Conservation (phyloP, 768 basidiomycete genomes). For the Psilocybe azurescens region DNA sequence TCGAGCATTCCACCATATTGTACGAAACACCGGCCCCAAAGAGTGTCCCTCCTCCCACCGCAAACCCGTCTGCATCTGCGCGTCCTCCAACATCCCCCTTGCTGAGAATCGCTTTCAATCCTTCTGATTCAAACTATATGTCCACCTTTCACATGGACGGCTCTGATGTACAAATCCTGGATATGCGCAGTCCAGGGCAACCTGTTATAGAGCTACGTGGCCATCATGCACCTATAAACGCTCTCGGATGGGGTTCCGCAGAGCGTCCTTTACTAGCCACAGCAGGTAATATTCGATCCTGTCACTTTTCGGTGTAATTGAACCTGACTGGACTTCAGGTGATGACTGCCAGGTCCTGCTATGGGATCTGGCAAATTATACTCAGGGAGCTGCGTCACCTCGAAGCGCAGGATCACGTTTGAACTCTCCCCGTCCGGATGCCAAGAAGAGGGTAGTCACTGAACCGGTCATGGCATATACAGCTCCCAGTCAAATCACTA, state of each 20-base stretch:
- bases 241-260: constrained; percentile 88
- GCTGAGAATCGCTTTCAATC: constrained; percentile 89
- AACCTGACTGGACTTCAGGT: constrained; percentile 47
- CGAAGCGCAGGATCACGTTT: constrained; percentile 73
- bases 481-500: constrained; percentile 77
- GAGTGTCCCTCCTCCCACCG: constrained; percentile 60
- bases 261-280: constrained; percentile 87
- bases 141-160: constrained; percentile 97
- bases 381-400: constrained; percentile 68
- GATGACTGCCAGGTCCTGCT: constrained; percentile 95
- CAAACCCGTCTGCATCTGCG: constrained; percentile 61
- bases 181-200: constrained; percentile 96
- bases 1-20: constrained; percentile 98
- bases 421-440: constrained; percentile 82
- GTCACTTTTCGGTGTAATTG: background rate
- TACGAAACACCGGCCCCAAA: constrained; percentile 92
- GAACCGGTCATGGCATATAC: constrained; percentile 89
- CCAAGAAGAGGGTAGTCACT: constrained; percentile 72
- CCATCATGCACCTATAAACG: constrained; percentile 83
- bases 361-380: constrained; percentile 83
- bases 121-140: constrained; percentile 92
- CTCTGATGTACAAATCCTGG: constrained; percentile 87
- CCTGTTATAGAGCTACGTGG: constrained; percentile 92
- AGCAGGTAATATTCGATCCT: constrained; percentile 62
- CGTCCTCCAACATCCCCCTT: constrained; percentile 82